Percentiles rank a stretch among this genome's conserved stretches.
Evolutionary conservation across 371 early-diverging fungal genomes (phyloP).

Genomic region (Apophysomyces trapeziformis): DNA sequence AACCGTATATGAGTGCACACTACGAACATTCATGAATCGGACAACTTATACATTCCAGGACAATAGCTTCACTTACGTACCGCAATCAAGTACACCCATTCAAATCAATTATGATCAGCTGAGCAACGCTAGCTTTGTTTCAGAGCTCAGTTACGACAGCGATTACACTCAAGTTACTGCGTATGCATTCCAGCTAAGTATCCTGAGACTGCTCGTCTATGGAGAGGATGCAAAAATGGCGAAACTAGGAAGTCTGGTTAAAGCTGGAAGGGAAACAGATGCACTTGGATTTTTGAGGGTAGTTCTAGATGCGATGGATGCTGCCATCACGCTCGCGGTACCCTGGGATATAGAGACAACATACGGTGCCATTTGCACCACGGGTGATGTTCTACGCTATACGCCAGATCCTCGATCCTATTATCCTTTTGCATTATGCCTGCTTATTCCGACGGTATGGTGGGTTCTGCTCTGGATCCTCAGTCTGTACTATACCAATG

Average conservation of each 20-base stretch:
- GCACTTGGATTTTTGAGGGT: too few species aligned
- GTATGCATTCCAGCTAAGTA: slow-evolving; percentile 12
- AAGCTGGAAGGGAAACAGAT: not conserved
- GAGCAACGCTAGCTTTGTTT: not conserved
- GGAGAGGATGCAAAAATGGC: not conserved
- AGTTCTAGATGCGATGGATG: too few species aligned
- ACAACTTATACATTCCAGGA: not conserved
- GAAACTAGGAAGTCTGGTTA: not conserved
- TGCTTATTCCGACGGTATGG: slow-evolving; percentile 13
- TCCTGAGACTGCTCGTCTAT: not conserved
- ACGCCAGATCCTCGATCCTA: not conserved
- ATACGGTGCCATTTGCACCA: not conserved
- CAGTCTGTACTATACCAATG: slow-evolving; percentile 17
- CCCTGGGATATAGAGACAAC: too few species aligned
- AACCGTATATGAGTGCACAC: slow-evolving; percentile 15
- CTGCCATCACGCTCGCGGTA: too few species aligned
- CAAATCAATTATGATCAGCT: slow-evolving; percentile 17
- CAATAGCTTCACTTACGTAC: not conserved
- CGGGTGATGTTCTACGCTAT: not conserved
- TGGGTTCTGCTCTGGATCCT: slow-evolving; percentile 21
- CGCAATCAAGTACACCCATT: not conserved
- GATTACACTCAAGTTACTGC: slow-evolving; percentile 13
- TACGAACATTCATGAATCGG: not conserved
- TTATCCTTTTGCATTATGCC: slow-evolving; percentile 4
- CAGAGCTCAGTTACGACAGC: not conserved